Evolutionary conservation across 495 filamentous ascomycete species (phyloP).

Genomic region (Immersiella caudata): DNA sequence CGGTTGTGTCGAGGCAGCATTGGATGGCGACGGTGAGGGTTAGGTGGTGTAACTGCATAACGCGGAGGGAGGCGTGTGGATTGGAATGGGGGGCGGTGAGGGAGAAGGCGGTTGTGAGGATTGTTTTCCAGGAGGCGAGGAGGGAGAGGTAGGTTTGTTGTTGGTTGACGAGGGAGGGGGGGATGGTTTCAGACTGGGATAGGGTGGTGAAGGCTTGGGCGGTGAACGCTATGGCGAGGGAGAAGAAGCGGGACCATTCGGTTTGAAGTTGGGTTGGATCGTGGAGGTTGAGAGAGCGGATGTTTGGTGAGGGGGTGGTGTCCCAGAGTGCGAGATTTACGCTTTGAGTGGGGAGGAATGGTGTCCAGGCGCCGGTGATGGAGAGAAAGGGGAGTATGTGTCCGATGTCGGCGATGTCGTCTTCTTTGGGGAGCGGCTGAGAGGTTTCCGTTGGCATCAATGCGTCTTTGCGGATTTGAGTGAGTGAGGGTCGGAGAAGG

Average conservation of each 20-base stretch:
- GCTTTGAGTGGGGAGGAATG: slow-evolving; percentile 14
- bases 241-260: slow-evolving; percentile 19
- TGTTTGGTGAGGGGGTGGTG: neutral
- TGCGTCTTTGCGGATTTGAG: slow-evolving; percentile 7
- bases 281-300: neutral
- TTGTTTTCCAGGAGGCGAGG: slow-evolving; percentile 2
- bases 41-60: slow-evolving; percentile 13
- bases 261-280: slow-evolving; percentile 8
- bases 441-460: neutral
- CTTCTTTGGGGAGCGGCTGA: neutral
- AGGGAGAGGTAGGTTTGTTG: slow-evolving; percentile 15
- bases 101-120: neutral
- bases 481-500: slow-evolving; percentile 16
- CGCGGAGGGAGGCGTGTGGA: neutral
- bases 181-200: neutral
- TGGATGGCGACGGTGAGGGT: slow-evolving; percentile 1
- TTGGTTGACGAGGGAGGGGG: neutral
- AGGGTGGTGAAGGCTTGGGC: neutral
- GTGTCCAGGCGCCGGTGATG: slow-evolving; percentile 24
- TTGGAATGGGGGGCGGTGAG: neutral
- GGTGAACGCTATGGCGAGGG: slow-evolving; percentile 19
- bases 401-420: slow-evolving; percentile 21
- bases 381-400: slow-evolving; percentile 23
- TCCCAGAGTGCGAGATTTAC: slow-evolving; percentile 7
- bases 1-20: slow-evolving; percentile 19